Base-by-base conservation (phyloP, 331 rosid species). In the Dryas integrifolia region DNA sequence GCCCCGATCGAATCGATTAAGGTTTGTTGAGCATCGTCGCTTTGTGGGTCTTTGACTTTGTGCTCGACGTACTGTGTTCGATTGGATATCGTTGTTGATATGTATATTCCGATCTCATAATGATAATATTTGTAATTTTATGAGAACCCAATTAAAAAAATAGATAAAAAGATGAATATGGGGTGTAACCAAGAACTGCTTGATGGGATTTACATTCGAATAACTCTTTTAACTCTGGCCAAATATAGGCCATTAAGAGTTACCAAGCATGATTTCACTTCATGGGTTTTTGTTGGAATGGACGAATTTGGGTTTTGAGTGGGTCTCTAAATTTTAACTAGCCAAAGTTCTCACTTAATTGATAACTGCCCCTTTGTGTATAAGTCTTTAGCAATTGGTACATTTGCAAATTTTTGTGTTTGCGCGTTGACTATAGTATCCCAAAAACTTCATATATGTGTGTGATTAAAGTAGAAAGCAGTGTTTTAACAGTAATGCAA, bases 1-100 rank as follows among this genome's bases (percentile, higher is more conserved):
- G 35, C 80, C 66, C 71, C 47, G 73, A 60, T 75, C 80, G 83
- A 80, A 52, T 76, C 77, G 83, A 80, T 75, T 69, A 80, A 80
- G 83, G 83, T 75, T 80, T 59, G 80, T 78, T 72, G 82, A 72
- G 82, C 69, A 72, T 64, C 72, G 39, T 53, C 30, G 50, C 18
- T 77, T 49, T 77, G 65, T 77, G 65, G 78, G 64, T 74, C 59
- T 73, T 74, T 74, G 78, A 44, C 60, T 64, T 51, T 74, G 57
- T 64, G 81, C 81, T 77, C 76, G 76, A 77, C 81, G 46, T 70
- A 3, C 62, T 69, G 30, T 60, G 57, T 77, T 52, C 71, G 76
- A 62, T 70, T 70, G 53, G 71, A 43, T 47, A 21, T 67, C 58
- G 18, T 58, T 58, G n/a, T 35, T 30, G 44, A 67, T 65, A 41